Percentiles rank a stretch among this genome's conserved stretches.
Conservation (phyloP, 441 rosid species). For the Viola pubescens region DNA sequence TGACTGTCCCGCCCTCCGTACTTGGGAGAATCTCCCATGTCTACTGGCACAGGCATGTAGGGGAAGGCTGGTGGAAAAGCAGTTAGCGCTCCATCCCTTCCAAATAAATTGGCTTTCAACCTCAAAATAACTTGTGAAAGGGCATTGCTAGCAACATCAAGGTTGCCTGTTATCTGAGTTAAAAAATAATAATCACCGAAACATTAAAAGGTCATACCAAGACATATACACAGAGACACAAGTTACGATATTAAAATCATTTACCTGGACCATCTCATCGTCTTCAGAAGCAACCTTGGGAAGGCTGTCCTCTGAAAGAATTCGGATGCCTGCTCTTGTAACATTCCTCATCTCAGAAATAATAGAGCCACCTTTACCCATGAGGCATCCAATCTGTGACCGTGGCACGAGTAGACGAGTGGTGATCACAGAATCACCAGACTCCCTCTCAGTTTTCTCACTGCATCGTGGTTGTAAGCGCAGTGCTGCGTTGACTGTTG, state of each 20-base stretch:
- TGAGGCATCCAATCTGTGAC: conserved; percentile 92
- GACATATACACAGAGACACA: conserved; percentile 6
- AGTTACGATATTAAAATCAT: neutral
- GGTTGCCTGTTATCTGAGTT: conserved; percentile 75
- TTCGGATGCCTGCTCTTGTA: conserved; percentile 86
- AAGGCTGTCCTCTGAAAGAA: conserved; percentile 75
- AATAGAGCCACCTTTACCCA: conserved; percentile 96
- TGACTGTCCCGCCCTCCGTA: conserved; percentile 66
- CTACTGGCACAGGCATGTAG: conserved; percentile 69
- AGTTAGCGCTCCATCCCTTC: conserved; percentile 78
- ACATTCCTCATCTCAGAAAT: conserved; percentile 84
- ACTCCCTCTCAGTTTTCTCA: conserved; percentile 88
- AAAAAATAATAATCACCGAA: neutral
- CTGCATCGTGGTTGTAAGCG: conserved; percentile 91
- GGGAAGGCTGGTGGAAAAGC: conserved; percentile 67
- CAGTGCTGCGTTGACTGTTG: conserved; percentile 78
- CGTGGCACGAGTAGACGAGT: conserved; percentile 92
- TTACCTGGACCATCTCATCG: conserved; percentile 98
- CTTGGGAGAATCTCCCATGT: conserved; percentile 37
- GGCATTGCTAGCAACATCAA: conserved; percentile 92
- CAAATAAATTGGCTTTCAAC: conserved; percentile 84
- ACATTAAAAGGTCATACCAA: neutral
- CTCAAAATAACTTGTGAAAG: conserved; percentile 69
- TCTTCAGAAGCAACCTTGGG: conserved; percentile 85
- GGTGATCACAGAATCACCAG: conserved; percentile 72